phyloP scores from a whole-genome alignment of 179 eudicot species.

The Silene vulgaris region DNA sequence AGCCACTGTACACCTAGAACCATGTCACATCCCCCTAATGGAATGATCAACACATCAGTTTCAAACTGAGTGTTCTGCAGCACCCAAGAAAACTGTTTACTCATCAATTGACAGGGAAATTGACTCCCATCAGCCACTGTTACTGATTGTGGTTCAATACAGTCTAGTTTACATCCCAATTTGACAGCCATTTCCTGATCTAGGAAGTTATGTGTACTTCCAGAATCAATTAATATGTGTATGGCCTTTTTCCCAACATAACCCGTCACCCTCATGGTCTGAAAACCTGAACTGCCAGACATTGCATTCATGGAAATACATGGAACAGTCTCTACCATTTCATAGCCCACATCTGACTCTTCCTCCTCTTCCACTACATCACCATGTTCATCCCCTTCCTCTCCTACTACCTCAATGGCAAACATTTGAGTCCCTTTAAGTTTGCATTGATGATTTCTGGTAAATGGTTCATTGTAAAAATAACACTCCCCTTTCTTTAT shows the following conservation, averaged over 20 bases:
- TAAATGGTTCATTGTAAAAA: too few species aligned
- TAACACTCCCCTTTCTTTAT: too few species aligned
- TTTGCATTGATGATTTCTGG: too few species aligned
- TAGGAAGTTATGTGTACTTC: constrained; percentile 5
- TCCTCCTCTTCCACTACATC: not conserved
- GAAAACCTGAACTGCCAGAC: not conserved
- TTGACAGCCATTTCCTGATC: not conserved
- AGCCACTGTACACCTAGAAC: not conserved
- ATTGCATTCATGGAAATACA: not conserved
- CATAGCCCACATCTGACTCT: not conserved
- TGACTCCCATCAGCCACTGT: not conserved
- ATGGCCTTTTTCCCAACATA: not conserved
- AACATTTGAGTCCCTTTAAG: too few species aligned
- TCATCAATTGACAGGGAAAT: not conserved
- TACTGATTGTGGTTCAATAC: accelerated
- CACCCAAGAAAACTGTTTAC: not conserved
- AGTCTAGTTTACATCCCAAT: not conserved
- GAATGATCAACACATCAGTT: not conserved
- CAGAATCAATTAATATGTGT: not conserved
- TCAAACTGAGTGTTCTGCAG: not conserved
- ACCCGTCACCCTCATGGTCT: constrained; percentile 11
- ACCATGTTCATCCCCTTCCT: too few species aligned
- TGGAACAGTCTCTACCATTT: not conserved
- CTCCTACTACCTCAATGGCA: too few species aligned
- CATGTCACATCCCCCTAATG: constrained; percentile 12